Evolutionary conservation across 192 early-diverging fungal genomes (phyloP).

Genomic region (Pecoramyces ruminantium): DNA sequence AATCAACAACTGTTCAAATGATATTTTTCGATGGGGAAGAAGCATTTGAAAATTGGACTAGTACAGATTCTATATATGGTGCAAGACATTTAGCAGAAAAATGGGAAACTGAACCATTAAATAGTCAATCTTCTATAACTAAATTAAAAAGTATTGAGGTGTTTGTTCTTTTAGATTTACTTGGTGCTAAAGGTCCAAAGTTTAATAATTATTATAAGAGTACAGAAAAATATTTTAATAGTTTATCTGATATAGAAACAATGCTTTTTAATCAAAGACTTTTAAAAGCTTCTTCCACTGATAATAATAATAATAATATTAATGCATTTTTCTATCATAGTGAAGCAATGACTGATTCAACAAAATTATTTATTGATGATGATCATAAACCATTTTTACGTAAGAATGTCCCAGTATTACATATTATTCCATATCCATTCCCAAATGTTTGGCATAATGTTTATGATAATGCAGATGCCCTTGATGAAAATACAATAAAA

Average conservation of each 20-base stretch:
- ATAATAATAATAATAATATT: constrained; percentile 3
- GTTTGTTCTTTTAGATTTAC: constrained; percentile 73
- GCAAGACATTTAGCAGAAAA: constrained; percentile 63
- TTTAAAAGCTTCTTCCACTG: not conserved
- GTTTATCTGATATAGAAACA: constrained; percentile 47
- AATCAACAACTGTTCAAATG: constrained; percentile 53
- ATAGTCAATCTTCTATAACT: constrained; percentile 1
- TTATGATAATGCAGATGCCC: constrained; percentile 51
- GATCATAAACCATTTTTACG: constrained; percentile 78
- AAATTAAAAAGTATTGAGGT: constrained; percentile 60
- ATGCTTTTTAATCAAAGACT: constrained; percentile 22
- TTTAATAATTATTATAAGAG: constrained; percentile 42
- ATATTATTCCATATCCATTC: constrained; percentile 73
- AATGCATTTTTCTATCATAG: constrained; percentile 6
- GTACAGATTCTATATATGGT: constrained; percentile 76
- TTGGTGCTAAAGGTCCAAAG: constrained; percentile 37
- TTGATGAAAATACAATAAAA: constrained; percentile 40
- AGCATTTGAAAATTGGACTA: constrained; percentile 60
- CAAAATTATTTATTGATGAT: constrained; percentile 39
- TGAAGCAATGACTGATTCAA: constrained; percentile 1
- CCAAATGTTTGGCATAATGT: constrained; percentile 74
- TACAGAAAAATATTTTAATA: constrained; percentile 51
- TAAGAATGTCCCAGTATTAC: constrained; percentile 65
- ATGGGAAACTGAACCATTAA: constrained; percentile 37
- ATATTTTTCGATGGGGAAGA: constrained; percentile 97